Conservation (phyloP, 169 alveolate genomes). For the Plasmodium cynomolgi region DNA sequence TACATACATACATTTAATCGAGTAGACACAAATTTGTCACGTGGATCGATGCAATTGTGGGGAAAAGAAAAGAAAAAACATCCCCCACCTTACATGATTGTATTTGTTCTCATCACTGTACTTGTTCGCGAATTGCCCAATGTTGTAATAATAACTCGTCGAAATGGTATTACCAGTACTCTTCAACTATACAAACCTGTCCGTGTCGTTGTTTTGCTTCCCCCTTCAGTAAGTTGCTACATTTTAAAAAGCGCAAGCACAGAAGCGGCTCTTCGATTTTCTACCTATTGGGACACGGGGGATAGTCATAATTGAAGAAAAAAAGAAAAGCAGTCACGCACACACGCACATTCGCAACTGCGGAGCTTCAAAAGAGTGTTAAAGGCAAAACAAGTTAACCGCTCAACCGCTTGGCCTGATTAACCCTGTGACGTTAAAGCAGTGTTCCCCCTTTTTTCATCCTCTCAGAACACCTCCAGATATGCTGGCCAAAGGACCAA, state of each 20-base stretch:
- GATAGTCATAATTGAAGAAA: slow-evolving; percentile 41
- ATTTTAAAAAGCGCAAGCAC: slow-evolving; percentile 50
- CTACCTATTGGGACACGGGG: slow-evolving; percentile 71
- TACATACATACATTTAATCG: neutral
- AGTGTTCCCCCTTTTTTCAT: neutral
- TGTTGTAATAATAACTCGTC: neutral
- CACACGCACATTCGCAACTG: neutral
- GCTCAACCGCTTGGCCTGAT: neutral
- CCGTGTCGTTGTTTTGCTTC: neutral
- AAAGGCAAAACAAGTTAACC: neutral
- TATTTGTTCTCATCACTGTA: neutral
- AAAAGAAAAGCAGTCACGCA: neutral
- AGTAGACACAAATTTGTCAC: neutral
- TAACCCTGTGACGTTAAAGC: neutral
- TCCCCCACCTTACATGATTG: neutral
- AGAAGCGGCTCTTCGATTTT: slow-evolving; percentile 48
- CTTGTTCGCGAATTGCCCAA: neutral
- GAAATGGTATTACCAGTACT: neutral
- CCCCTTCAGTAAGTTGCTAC: slow-evolving; percentile 69
- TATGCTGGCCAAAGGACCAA: slow-evolving; percentile 62
- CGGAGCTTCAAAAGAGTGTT: neutral
- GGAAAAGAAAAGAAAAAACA: neutral
- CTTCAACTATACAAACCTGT: neutral
- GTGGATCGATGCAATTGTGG: neutral
- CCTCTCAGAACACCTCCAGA: slow-evolving; percentile 61